phyloP scores from a whole-genome alignment of 2,329 filamentous ascomycete species.

The Beauveria varroae region DNA sequence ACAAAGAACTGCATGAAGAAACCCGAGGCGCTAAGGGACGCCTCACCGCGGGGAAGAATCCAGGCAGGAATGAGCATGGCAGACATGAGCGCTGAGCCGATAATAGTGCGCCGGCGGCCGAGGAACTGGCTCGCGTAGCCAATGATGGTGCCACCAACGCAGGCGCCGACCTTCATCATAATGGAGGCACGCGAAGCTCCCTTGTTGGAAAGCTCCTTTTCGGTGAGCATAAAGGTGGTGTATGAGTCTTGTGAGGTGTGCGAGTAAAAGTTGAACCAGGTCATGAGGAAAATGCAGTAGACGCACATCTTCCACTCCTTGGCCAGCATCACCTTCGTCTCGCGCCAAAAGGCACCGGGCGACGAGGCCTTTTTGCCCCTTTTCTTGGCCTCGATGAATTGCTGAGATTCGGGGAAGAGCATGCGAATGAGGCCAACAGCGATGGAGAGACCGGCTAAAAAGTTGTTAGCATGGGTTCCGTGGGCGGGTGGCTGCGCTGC shows the following conservation, averaged over 20 bases:
- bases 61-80: slow-evolving; percentile 59
- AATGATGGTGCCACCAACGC: slow-evolving; percentile 63
- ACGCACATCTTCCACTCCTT: slow-evolving; percentile 70
- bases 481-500: background rate
- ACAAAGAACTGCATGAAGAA: slow-evolving; percentile 66
- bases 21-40: slow-evolving; percentile 52
- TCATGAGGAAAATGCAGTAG: slow-evolving; percentile 74
- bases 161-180: slow-evolving; percentile 71
- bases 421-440: slow-evolving; percentile 60
- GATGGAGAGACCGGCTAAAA: slow-evolving; percentile 54
- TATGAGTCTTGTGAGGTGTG: slow-evolving; percentile 77
- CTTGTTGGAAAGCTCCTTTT: slow-evolving; percentile 60
- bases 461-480: background rate
- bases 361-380: slow-evolving; percentile 42
- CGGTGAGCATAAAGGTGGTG: slow-evolving; percentile 69
- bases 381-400: slow-evolving; percentile 64
- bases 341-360: slow-evolving; percentile 55
- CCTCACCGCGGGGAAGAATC: slow-evolving; percentile 57
- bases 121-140: slow-evolving; percentile 71
- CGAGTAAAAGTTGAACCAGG: slow-evolving; percentile 67
- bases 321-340: slow-evolving; percentile 59
- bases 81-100: slow-evolving; percentile 52
- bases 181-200: slow-evolving; percentile 68
- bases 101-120: slow-evolving; percentile 63
- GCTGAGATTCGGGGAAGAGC: slow-evolving; percentile 64